Evolutionary conservation across 768 basidiomycete genomes (phyloP).

Genomic region (Suillus sp.): DNA sequence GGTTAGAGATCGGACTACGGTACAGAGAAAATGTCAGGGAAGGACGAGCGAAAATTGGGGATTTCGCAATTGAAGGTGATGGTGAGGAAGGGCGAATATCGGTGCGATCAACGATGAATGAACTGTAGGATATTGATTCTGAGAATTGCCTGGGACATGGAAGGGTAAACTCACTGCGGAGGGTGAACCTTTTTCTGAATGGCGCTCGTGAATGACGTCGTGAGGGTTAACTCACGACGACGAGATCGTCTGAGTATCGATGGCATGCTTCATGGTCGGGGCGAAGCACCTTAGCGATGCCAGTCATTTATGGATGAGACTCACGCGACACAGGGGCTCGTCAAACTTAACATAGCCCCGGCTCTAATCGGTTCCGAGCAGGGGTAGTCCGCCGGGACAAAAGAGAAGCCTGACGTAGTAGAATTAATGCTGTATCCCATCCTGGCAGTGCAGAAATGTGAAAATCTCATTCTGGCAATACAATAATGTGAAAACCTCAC

Average conservation of each 20-base stretch:
- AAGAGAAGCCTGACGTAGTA: neutral
- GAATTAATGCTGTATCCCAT: neutral
- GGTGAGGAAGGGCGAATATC: slow-evolving; percentile 20
- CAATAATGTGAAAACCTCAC: neutral
- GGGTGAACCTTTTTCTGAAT: slow-evolving; percentile 44
- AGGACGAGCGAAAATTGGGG: slow-evolving; percentile 25
- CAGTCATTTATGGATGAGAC: slow-evolving; percentile 33
- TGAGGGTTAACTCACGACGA: slow-evolving; percentile 48
- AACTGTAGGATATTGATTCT: slow-evolving; percentile 26
- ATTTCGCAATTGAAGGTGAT: slow-evolving; percentile 21
- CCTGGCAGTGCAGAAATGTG: neutral
- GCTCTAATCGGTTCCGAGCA: slow-evolving; percentile 21
- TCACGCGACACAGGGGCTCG: slow-evolving; percentile 33
- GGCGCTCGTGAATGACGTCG: slow-evolving; percentile 51
- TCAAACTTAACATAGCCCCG: slow-evolving; percentile 18
- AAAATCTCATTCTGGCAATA: too few species aligned
- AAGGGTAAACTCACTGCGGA: slow-evolving; percentile 32
- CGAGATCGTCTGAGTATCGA: slow-evolving; percentile 48
- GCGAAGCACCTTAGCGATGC: slow-evolving; percentile 15
- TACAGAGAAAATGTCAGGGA: slow-evolving; percentile 33
- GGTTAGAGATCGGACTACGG: slow-evolving; percentile 22
- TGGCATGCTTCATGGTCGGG: slow-evolving; percentile 36
- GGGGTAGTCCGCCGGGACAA: slow-evolving; percentile 4
- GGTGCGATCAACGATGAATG: slow-evolving; percentile 25
- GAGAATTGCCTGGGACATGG: slow-evolving; percentile 14